Base-by-base conservation (phyloP, 2,329 filamentous ascomycete genomes). In the Atkinsonella texensis region DNA sequence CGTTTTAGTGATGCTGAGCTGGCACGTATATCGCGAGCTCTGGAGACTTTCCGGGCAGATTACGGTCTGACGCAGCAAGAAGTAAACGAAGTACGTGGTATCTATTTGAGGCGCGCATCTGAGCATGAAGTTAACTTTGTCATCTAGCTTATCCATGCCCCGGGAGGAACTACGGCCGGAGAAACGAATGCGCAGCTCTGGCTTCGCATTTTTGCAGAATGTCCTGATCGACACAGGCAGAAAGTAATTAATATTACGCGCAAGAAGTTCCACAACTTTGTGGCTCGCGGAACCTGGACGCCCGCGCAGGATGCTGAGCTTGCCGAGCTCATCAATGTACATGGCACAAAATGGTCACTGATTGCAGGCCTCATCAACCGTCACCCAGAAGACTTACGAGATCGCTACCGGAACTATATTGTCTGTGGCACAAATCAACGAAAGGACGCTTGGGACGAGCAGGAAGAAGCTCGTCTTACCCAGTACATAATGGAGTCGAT, bases 401-500 rank as follows among this genome's bases (percentile, higher is more conserved):
- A 88, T 62, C 80, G 85, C 3, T 87, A 83, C 71, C 74, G 81
- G 40, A 85, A 87, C 58, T 81, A 84, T 58, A 67, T 85, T 20
- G 68, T 82, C 45, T 82, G 79, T 50, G 76, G 76, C 18, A 70
- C 75, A 6, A 73, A 71, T 0, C 69, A 71, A 52, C 72, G 72
- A 33, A 75, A 70, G 42, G 75, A 77, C 35, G 64, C 68, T 1
- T 89, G 86, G 85, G 72, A 70, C 1, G 65, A 75, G 17, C 70
- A 74, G 0, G 85, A 89, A 58, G 81, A 85, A 59, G 64, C 68
- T 0, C 66, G 62, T 10, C 67, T 87, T 28, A 69, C 71, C 1
- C 62, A 68, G 1, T 72, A 74, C 10, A 76, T 89, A 3, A 65
- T 74, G 12, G 68, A 77, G 11, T 73, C 75, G 7, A 68, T 84